Base-by-base conservation (phyloP, 1,139 yeast species). In the Geotrichum australiense region DNA sequence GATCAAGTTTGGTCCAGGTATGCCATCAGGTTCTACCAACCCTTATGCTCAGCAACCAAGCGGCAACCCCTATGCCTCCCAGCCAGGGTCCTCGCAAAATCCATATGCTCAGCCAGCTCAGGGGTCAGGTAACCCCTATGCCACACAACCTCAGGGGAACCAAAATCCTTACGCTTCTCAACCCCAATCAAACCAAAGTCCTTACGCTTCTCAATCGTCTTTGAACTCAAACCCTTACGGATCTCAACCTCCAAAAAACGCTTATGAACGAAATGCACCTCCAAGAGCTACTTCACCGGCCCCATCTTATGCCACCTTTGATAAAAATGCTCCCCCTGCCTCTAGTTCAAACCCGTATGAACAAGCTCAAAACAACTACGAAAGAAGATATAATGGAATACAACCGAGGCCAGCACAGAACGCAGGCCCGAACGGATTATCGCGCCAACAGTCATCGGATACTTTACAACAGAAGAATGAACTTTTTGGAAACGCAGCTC, bases 131-230 rank as follows among this genome's bases (percentile, higher is more conserved):
- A 59, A 64, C 30, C 32, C 32, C 8, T 29, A 29, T 29, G 21
- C 32, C 18, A 8, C 19, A 6, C 32, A 29, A n/a, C 18, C 20
- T 12, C 19, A 23, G 8, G 19, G 25, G 8, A 31, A 31, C 18
- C 21, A 23, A 7, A 31, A 31, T 19, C 65, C 47, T 19, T 71
- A 49, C 68, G 75, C 58, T 70, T 80, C 41, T 14, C 41, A 46
- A 37, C 12, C 50, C 27, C 30, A 31, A 25, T 35, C 32, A 28
- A 18, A 30, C 11, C 32, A 31, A 4, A 33, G 28, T 7, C 37
- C 26, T 20, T 35, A 36, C 15, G 37, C 29, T 11, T 24, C 21
- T 11, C 21, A 16, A 20, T 14, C 31, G 4, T 16, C 16, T 24
- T 8, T 16, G 6, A 18, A 12, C 20, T 5, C 16, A 6, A 10